phyloP scores from a whole-genome alignment of 306 rosid species.

The apple (Malus domestica) region ASM211411v1 NC_041795.1:26801001-26801500 shows the following conservation, averaged over 20 bases:
- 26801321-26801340: background rate
- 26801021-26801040: background rate
- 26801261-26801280: constrained; percentile 89
- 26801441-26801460: constrained; percentile 70
- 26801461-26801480: constrained; percentile 58
- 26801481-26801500: constrained; percentile 76
- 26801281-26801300: constrained; percentile 56
- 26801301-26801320: constrained; percentile 48
- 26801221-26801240: constrained; percentile 52
- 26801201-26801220: background rate
- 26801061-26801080: background rate
- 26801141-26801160: background rate
- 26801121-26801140: background rate
- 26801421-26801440: constrained; percentile 60
- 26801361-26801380: background rate
- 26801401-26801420: constrained; percentile 44
- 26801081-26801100: background rate
- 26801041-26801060: background rate
- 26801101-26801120: background rate
- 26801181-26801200: background rate
- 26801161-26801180: background rate
- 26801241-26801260: constrained; percentile 93
- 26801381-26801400: background rate
- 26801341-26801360: constrained; percentile 6
- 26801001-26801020: constrained; percentile 53